phyloP scores from a whole-genome alignment of 108 stramenopile species.

The Conticribra weissflogii region DNA sequence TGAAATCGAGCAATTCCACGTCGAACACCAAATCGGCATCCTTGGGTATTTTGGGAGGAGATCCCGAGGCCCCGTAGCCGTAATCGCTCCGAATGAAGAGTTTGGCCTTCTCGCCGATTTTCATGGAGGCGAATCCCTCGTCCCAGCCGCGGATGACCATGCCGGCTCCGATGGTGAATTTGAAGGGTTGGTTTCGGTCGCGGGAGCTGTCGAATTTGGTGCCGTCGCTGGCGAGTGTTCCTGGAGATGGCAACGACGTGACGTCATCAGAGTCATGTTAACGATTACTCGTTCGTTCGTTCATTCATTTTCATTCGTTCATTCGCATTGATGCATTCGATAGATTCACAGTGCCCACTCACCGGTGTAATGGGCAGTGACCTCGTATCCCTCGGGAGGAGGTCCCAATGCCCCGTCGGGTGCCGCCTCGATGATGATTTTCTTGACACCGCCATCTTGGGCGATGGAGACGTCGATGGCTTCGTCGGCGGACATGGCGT shows the following conservation, averaged over 20 bases:
- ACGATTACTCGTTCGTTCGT: no score
- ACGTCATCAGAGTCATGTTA: no score
- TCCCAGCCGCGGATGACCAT: conserved; percentile 98
- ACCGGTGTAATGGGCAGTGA: conserved; percentile 92
- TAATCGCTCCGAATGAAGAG: conserved; percentile 83
- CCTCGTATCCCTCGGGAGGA: conserved; percentile 74
- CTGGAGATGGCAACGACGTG: conserved; percentile 17
- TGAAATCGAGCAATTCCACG: conserved; percentile 92
- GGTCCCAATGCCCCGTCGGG: conserved; percentile 77
- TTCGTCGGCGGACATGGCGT: conserved; percentile 8
- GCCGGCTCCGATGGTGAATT: conserved; percentile 93
- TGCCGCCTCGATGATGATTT: conserved; percentile 79
- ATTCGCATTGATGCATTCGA: background rate
- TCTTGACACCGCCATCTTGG: conserved; percentile 89
- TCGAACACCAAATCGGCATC: conserved; percentile 91
- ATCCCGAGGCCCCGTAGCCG: conserved; percentile 89
- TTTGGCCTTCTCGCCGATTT: conserved; percentile 86
- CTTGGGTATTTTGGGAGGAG: conserved; percentile 90
- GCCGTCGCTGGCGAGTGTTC: conserved; percentile 85
- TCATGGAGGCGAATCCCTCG: conserved; percentile 89
- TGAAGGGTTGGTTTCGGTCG: conserved; percentile 92
- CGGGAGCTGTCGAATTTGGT: conserved; percentile 84
- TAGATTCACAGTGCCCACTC: conserved; percentile 1
- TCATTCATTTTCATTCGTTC: no score
- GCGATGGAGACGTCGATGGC: conserved; percentile 80